Base-by-base conservation (phyloP, 2,329 filamentous ascomycete species). In the Lecanicillium sp. region DNA sequence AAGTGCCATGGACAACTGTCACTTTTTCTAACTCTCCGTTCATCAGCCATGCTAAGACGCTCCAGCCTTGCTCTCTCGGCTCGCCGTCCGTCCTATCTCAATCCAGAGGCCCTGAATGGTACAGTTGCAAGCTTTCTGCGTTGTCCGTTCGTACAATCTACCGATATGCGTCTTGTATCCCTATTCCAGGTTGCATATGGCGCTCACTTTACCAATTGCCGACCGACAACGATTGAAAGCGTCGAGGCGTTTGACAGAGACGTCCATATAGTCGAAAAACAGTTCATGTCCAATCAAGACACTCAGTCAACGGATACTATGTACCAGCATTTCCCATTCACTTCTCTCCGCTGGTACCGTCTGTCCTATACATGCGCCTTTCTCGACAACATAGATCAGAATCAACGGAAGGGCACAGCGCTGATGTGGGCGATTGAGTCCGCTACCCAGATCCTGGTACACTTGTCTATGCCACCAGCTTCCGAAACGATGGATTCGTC, bases 171-270 rank as follows among this genome's bases (percentile, higher is more conserved):
- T n/a, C 17, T 33, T 14, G 32, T n/a, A 8, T 33, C 32, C 11
- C 32, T 33, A 14, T 33, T 33, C 17, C 32, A 33, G 15, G 32
- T 33, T 22, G 32, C 32, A 3, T 22, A 33, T 11, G n/a, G 32
- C 32, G 32, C 32, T 22, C 32, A 33, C 18, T 33, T 33, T n/a
- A 33, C 32, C 18, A 33, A 33, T n/a, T 33, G 32, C 12, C 32
- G 32, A 9, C 32, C 32, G 18, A 33, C 32, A 5, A 33, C 32
- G 12, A 33, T 33, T 33, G 32, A 33, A 17, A 33, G 32, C 18
- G 32, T 33, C 4, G 32, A 33, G 13, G 32, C 32, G 3, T 33
- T 33, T 33, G 18, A 33, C 18, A 33, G 18, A 33, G 32, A 33
- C 13, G 32, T 33, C 32, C 32, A 33, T 12, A 33, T 33, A 20